Base-by-base conservation (phyloP, 371 early-diverging fungal genomes). In the Rhizopus delemar region DNA sequence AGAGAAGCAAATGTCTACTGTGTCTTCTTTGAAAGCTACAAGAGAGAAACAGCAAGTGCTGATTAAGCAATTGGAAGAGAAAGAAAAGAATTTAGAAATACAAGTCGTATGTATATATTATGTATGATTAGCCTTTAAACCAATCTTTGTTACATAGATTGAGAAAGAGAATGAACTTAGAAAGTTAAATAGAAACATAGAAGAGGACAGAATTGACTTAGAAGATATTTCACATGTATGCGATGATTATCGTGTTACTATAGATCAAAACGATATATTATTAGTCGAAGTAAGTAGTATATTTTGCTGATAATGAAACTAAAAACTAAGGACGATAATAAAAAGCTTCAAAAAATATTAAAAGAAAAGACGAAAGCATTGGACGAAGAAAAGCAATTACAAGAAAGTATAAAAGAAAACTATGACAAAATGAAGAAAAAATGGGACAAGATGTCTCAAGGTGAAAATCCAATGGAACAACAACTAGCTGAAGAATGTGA, bases 31-130 rank as follows among this genome's bases (percentile, higher is more conserved):
- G 58, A 86, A 85, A 56, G 75, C 77, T 36, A 92, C 92, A 70
- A 86, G 86, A 29, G 89, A 91, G 54, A 91, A 89, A 77, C 93
- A 93, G 69, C 70, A 91, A 63, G 93, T 90, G 48, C 85, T 87
- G 65, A 90, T 92, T 50, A 81, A 85, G 46, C 82, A 80, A 41
- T 66, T 89, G n/a, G 91, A 92, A 58, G 92, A 92, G 54, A 83
- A 84, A 33, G 94, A 93, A 62, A 86, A 86, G 61, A 73, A 70
- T 15, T 63, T 90, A 15, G 74, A 73, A 16, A 75, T 70, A 48
- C 92, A 92, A 70, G 69, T 92, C 68, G 86, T 68, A 57, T 63
- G 69, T 57, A 22, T 8, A 7, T 36, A 32, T 28, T 3, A 22
- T 41, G 53, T 36, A 8, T n/a, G 13, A 34, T 32, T 15, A 28